These are phyloP conservation scores for Plasmodium billcollinsi DNA, from an alignment of 169 alveolate genomes.

Conservation along the genomic window DNA sequence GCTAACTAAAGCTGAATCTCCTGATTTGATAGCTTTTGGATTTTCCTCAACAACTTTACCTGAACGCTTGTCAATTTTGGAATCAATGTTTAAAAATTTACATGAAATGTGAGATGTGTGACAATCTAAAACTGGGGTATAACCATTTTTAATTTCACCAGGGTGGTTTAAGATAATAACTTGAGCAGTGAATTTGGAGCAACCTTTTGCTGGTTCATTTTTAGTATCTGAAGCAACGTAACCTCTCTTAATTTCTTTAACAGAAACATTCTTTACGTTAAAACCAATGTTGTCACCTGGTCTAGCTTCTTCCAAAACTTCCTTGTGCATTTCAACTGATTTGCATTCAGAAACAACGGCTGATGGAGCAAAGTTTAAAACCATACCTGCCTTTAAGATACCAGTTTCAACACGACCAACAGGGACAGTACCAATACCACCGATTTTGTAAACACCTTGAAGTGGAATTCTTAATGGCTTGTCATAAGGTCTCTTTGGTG, in stretches of 20 bases:
- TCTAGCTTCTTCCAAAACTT: constrained; percentile 95
- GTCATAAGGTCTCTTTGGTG: constrained; percentile 98
- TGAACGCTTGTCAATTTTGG: constrained; percentile 97
- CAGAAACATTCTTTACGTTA: constrained; percentile 96
- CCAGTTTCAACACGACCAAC: constrained; percentile 99
- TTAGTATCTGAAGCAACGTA: constrained; percentile 96
- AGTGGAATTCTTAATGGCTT: constrained; percentile 98
- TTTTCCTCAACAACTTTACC: constrained; percentile 96
- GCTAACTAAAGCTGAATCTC: constrained; percentile 97
- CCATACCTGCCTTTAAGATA: constrained; percentile 90
- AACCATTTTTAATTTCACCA: constrained; percentile 97
- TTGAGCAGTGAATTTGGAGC: constrained; percentile 95
- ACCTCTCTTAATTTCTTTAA: constrained; percentile 97
- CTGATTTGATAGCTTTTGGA: constrained; percentile 96
- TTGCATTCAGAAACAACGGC: constrained; percentile 97
- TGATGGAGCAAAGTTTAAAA: constrained; percentile 95
- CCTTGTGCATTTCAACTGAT: constrained; percentile 99
- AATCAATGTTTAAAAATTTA: constrained; percentile 94
- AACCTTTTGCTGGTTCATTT: constrained; percentile 98
- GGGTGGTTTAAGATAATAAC: constrained; percentile 98
- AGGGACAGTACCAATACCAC: constrained; percentile 99
- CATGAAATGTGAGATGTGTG: constrained; percentile 99
- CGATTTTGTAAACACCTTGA: constrained; percentile 98
- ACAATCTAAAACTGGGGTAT: constrained; percentile 98
- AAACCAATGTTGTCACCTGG: constrained; percentile 99